Conservation (phyloP, 2,329 filamentous ascomycete species). For the Onygenales sp. region DNA sequence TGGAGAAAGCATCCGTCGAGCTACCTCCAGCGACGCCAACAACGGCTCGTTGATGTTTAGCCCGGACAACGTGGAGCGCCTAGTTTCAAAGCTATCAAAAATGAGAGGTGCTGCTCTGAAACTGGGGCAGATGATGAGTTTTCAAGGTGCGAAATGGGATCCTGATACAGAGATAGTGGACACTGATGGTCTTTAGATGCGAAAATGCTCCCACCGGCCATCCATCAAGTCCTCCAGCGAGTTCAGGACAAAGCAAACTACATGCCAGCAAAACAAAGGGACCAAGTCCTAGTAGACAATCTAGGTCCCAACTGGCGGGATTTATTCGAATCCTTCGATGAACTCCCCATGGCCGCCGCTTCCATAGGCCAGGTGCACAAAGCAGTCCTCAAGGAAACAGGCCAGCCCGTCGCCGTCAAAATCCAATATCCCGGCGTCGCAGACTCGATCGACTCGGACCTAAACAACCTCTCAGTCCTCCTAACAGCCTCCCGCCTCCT, state of each 20-base stretch:
- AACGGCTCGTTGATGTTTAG: conserved; percentile 77
- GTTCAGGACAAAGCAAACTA: conserved; percentile 97
- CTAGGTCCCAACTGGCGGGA: conserved; percentile 77
- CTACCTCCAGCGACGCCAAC: conserved; percentile 50
- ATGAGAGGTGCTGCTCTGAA: conserved; percentile 98
- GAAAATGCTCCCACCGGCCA: conserved; percentile 80
- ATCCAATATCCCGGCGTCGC: conserved; percentile 96
- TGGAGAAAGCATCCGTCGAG: conserved; percentile 71
- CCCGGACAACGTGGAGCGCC: conserved; percentile 79
- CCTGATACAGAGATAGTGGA: background rate
- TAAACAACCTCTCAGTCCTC: conserved; percentile 85
- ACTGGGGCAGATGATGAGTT: conserved; percentile 94
- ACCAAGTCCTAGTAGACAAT: conserved; percentile 70
- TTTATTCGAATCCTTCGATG: conserved; percentile 75
- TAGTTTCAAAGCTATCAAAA: conserved; percentile 84
- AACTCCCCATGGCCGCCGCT: conserved; percentile 85
- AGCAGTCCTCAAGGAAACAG: conserved; percentile 66
- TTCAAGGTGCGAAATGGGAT: conserved; percentile 51
- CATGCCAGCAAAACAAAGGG: conserved; percentile 89
- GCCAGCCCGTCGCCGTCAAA: conserved; percentile 79
- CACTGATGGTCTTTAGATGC: conserved; percentile 47
- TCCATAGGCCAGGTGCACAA: conserved; percentile 96
- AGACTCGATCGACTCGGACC: conserved; percentile 89
- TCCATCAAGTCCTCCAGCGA: conserved; percentile 82
- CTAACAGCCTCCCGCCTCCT: conserved; percentile 83